Conservation (phyloP, 2,329 filamentous ascomycete genomes). For the Penicillium sp. region DNA sequence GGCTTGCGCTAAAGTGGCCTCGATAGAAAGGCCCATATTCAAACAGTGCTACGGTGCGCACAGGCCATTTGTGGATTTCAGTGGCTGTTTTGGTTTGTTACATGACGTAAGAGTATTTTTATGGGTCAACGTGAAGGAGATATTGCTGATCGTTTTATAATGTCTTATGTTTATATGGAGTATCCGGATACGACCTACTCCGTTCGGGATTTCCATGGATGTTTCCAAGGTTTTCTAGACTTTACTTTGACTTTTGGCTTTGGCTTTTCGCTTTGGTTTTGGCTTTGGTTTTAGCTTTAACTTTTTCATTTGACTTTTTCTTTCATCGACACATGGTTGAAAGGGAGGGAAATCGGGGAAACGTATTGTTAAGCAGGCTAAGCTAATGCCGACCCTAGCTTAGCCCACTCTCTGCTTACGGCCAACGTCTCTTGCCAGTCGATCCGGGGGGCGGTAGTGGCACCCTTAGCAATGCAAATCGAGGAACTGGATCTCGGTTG, state of each 20-base stretch:
- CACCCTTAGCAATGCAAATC: constrained; percentile 16
- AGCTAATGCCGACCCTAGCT: neutral
- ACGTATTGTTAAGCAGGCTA: neutral
- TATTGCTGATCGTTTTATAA: neutral
- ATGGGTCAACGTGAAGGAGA: constrained; percentile 5
- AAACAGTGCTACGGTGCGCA: constrained; percentile 17
- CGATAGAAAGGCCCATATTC: constrained; percentile 10
- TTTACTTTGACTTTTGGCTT: neutral
- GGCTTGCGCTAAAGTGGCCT: constrained; percentile 1
- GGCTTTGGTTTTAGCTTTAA: neutral
- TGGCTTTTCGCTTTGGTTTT: neutral
- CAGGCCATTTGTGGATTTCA: constrained; percentile 14
- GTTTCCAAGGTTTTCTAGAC: neutral
- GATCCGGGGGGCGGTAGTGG: constrained; percentile 29
- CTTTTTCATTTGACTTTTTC: neutral
- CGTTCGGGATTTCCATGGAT: neutral
- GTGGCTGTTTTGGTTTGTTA: neutral
- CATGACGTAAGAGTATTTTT: constrained; percentile 15
- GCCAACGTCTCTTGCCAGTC: constrained; percentile 16
- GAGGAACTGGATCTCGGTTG: constrained; percentile 23
- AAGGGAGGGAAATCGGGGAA: neutral
- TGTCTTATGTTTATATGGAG: neutral
- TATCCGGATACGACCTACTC: neutral
- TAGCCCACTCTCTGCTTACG: neutral
- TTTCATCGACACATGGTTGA: neutral